These are phyloP conservation scores for Luffa acutangula DNA, from an alignment of 306 rosid species.

Conservation along the genomic window DNA sequence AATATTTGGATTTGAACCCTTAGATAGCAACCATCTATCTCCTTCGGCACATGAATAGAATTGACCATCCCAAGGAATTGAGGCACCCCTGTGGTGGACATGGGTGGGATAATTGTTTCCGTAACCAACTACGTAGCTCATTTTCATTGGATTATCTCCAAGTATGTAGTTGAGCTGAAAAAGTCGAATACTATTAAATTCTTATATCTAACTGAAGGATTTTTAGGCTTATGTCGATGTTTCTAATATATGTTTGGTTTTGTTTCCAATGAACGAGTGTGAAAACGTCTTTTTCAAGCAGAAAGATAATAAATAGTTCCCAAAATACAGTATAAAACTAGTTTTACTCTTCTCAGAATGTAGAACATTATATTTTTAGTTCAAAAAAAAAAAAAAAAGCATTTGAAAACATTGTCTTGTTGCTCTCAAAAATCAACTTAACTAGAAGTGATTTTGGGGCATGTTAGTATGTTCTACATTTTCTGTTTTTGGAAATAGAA, in stretches of 20 bases:
- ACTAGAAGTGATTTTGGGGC: background rate
- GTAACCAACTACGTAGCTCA: conserved; percentile 68
- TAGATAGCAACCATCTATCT: conserved; percentile 42
- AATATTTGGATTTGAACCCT: conserved; percentile 47
- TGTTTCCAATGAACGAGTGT: background rate
- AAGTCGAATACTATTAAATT: background rate
- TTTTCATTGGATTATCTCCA: conserved; percentile 71
- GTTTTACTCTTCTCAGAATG: background rate
- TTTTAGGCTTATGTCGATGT: background rate
- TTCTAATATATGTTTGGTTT: background rate
- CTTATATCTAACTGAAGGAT: background rate
- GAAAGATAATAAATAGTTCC: background rate
- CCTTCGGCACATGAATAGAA: conserved; percentile 34
- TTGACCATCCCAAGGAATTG: conserved; percentile 57
- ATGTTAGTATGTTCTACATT: background rate
- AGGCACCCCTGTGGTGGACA: conserved; percentile 75
- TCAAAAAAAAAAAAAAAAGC: background rate
- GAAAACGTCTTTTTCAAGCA: background rate
- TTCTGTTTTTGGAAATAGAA: background rate
- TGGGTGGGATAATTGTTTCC: conserved; percentile 53
- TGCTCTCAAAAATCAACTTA: background rate
- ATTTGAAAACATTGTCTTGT: background rate
- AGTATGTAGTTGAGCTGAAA: conserved; percentile 57
- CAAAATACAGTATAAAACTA: background rate
- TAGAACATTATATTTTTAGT: background rate